Evolutionary conservation across 208 protist species (phyloP), one percentile per base, ranked within the genome.

Genomic region (Trypanosoma congolense): DNA sequence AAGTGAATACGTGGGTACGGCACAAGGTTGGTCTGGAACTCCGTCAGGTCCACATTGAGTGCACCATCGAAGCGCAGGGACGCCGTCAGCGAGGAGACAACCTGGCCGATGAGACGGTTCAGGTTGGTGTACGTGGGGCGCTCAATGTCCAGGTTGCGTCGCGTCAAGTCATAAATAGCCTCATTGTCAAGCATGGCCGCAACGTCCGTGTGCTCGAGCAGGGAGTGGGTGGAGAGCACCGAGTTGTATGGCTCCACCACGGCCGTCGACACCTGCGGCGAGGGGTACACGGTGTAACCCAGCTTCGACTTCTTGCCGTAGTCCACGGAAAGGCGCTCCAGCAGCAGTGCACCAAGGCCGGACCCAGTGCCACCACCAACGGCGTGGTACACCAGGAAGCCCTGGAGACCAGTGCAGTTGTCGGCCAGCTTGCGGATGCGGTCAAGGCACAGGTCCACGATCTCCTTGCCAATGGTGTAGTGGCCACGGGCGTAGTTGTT

Each of bases 401-500:
- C 98, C 83, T 99, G 98, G 3, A 99, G 93, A 65, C 96, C 93
- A 21, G 85, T 93, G 88, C 98, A 99, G 60, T 97, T 82, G 70
- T 99, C 98, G 2, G 96, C 90, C 6, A 98, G 76, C 77, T 98
- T 98, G 66, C 97, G 83, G 75, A 99, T 97, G 48, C 82, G 68
- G 65, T 99, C 96, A 33, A 98, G 79, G 31, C 74, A 73, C 30
- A 83, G 70, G 65, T 99, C 97, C 24, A 99, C 69, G 56, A 98
- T 83, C 77, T 98, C 97, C 77, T 98, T 98, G 67, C 97, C 97
- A 40, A 98, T 81, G 38, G 97, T 98, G 91, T 99, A 99, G 75
- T 99, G 96, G 65, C 97, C 98, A 61, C 96, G 82, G 36, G 97
- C 97, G 75, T 97, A 99, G 88, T 99, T 99, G 91, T 99, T 99